These are phyloP conservation scores for Kalmusia sp. DNA, from an alignment of 2,329 filamentous ascomycete species.

Conservation along the genomic window DNA sequence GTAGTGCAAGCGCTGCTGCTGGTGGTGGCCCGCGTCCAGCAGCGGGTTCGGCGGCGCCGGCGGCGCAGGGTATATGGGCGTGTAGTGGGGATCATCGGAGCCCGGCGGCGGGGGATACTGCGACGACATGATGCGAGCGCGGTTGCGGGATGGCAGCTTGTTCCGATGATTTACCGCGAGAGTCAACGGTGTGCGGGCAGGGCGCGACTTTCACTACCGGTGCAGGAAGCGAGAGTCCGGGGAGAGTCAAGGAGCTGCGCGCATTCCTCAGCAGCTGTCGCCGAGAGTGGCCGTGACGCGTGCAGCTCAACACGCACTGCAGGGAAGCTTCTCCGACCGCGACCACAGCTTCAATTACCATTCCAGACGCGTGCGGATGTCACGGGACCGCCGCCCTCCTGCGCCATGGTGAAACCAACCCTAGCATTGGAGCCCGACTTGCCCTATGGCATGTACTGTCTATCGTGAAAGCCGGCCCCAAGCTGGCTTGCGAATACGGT, in stretches of 20 bases:
- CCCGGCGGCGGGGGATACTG: conserved; percentile 33
- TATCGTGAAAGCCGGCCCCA: too few species aligned
- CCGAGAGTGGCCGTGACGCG: neutral
- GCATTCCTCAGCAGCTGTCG: neutral
- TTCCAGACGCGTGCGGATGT: neutral
- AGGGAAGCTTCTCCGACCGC: neutral
- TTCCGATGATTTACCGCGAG: conserved; percentile 25
- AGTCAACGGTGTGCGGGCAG: conserved; percentile 31
- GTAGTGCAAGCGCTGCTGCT: conserved; percentile 26
- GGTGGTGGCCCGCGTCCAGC: conserved; percentile 10
- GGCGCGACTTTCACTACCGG: neutral
- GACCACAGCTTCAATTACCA: neutral
- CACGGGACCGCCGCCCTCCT: too few species aligned
- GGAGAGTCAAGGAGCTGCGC: neutral
- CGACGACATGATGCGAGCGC: conserved; percentile 19
- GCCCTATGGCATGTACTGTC: too few species aligned
- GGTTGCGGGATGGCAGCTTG: conserved; percentile 1
- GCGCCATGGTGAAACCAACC: too few species aligned
- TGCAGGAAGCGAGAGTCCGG: neutral
- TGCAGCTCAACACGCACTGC: neutral
- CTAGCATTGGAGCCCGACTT: too few species aligned
- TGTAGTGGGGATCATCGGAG: conserved; percentile 40
- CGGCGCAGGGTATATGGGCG: conserved; percentile 39
- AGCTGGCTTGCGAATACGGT: too few species aligned
- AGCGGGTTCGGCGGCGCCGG: neutral